Base-by-base conservation (phyloP, 1,139 yeast genomes). In the Magnusiomyces paraingens region DNA sequence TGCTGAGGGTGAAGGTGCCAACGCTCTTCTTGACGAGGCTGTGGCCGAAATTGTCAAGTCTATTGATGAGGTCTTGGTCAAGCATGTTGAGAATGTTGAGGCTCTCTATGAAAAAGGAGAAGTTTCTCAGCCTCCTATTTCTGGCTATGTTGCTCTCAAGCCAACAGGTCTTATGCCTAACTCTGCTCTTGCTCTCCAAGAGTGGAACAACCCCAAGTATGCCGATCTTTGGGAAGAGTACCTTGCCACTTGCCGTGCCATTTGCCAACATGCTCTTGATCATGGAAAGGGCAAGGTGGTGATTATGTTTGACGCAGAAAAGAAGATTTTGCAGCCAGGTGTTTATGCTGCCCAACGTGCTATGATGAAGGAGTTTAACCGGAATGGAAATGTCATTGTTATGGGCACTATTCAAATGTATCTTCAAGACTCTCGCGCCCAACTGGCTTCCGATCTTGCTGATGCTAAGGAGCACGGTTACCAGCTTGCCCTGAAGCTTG, bases 331-430 rank as follows among this genome's bases (percentile, higher is more conserved):
- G 58, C 98, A 93, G 72, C 84, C 82, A 59, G 97, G 96, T 63
- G 97, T 91, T 40, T 91, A 91, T 68, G 90, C 86, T 61, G 79
- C 90, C 61, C 98, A 93, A 74, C 81, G 96, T 68, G 80, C 84
- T 64, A 77, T 91, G 70, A 89, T 86, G 76, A 68, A 81, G 60
- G 81, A 79, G 66, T 91, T 82, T 73, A 91, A 91, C 74, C 80
- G 80, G 49, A 64, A 73, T 46, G 73, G 79, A 56, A 83, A 85
- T 10, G 66, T 73, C 2, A 81, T 87, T 29, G 88, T 89, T 32
- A 87, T 88, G 54, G 98, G 98, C 43, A 93, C 99, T 17, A 80
- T 93, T 69, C 99, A 93, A 73, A 83, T 91, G 89, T 93, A 93
- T 71, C 77, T 93, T 65, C 80, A 83, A 52, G 88, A 83, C 59